Evolutionary conservation across 2,329 filamentous ascomycete species (phyloP).

Genomic region (Arthrinium phaeospermum): DNA sequence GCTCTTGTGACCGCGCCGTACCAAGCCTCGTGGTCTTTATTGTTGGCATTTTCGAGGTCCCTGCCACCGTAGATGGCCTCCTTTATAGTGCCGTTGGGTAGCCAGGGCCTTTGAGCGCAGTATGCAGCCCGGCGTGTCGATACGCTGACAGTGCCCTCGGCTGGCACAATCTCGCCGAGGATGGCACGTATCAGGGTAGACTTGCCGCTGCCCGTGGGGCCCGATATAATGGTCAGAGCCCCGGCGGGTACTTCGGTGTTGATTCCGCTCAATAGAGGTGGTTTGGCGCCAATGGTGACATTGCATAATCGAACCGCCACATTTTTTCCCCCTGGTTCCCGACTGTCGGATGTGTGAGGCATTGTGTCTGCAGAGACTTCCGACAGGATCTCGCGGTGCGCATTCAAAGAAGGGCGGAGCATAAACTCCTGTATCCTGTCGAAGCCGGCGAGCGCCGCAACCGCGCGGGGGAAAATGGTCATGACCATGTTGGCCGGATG

Average conservation of each 20-base stretch:
- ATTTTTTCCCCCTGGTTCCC: neutral
- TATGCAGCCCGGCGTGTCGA: constrained; percentile 40
- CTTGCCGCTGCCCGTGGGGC: constrained; percentile 36
- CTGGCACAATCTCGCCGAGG: constrained; percentile 28
- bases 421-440: constrained; percentile 46
- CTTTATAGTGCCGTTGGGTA: constrained; percentile 42
- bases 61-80: constrained; percentile 34
- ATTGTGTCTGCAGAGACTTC: neutral
- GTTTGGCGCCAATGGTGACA: constrained; percentile 23
- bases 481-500: constrained; percentile 52
- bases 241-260: constrained; percentile 31
- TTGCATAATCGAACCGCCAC: neutral
- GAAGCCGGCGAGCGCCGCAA: constrained; percentile 42
- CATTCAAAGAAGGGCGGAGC: constrained; percentile 26
- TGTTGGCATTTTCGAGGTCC: no score
- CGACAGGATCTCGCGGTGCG: no score
- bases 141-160: constrained; percentile 34
- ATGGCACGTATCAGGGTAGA: constrained; percentile 32
- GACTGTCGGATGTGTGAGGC: neutral
- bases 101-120: constrained; percentile 45
- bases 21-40: constrained; percentile 30
- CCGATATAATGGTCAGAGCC: constrained; percentile 34
- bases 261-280: constrained; percentile 31
- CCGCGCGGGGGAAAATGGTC: constrained; percentile 43
- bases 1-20: constrained; percentile 38